A percentile compares a stretch with the other conserved stretches of the same genome.
Evolutionary conservation across 2,329 filamentous ascomycete species (phyloP).

Genomic region (Niveomyces coronatus): DNA sequence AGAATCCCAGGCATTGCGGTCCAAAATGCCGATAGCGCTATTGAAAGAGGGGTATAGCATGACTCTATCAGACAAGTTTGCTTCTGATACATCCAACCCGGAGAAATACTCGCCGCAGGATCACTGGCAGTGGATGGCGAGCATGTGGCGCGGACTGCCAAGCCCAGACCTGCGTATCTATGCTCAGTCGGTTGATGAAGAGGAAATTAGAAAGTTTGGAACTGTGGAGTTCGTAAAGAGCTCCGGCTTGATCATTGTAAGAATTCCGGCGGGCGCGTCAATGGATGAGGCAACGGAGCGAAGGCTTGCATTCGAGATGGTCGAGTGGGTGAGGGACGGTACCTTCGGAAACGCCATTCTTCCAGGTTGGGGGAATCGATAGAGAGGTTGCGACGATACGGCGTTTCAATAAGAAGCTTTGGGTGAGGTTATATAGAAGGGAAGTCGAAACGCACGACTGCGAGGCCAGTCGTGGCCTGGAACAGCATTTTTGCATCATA

Average conservation of each 20-base stretch:
- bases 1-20: no score
- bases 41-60: constrained; percentile 72
- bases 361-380: constrained; percentile 14
- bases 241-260: constrained; percentile 44
- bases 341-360: constrained; percentile 26
- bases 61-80: constrained; percentile 65
- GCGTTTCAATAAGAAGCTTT: no score
- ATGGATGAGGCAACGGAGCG: constrained; percentile 62
- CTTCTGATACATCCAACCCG: constrained; percentile 60
- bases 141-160: constrained; percentile 78
- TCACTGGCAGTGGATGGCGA: constrained; percentile 97
- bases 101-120: constrained; percentile 75
- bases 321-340: constrained; percentile 60
- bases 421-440: constrained; percentile 1
- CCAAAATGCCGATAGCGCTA: constrained; percentile 57
- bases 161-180: constrained; percentile 74
- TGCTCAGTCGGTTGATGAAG: constrained; percentile 33
- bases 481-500: neutral
- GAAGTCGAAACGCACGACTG: neutral
- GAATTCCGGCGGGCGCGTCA: constrained; percentile 30
- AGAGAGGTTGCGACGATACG: neutral
- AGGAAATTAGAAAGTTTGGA: constrained; percentile 27
- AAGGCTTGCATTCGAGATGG: constrained; percentile 75
- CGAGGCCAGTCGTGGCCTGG: neutral
- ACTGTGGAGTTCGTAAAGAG: constrained; percentile 47